phyloP scores from a whole-genome alignment of 441 rosid species.

The Mallotus japonicus region DNA sequence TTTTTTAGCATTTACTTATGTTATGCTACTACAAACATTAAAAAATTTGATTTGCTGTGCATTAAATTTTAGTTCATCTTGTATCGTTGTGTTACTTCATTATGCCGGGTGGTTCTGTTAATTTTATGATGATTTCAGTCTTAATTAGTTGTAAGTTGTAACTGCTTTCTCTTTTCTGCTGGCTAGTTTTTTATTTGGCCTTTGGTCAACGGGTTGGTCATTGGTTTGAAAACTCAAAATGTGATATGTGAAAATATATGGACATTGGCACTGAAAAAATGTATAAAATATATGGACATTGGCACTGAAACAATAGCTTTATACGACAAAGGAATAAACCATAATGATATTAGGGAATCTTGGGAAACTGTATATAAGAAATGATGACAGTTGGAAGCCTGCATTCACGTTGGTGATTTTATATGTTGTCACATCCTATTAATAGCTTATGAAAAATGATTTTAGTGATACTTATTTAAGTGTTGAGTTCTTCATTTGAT shows the following conservation, averaged over 20 bases:
- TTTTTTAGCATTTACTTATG: conserved; percentile 11
- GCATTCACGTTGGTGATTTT: conserved; percentile 2
- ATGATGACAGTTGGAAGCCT: not conserved
- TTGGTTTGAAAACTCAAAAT: no score
- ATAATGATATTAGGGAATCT: not conserved
- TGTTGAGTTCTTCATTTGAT: not conserved
- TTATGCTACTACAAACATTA: conserved; percentile 9
- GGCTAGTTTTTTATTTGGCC: no score
- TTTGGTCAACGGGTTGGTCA: no score
- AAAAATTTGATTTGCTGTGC: not conserved
- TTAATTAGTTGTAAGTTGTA: not conserved
- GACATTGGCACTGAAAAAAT: no score
- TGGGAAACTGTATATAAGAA: conserved; percentile 10
- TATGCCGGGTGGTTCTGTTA: not conserved
- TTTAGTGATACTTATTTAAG: conserved; percentile 7
- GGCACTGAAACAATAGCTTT: not conserved
- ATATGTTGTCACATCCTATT: not conserved
- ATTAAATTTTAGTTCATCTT: not conserved
- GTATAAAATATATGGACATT: no score
- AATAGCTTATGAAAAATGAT: not conserved
- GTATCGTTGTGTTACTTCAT: not conserved
- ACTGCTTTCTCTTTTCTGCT: not conserved
- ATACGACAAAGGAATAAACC: not conserved
- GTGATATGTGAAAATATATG: no score
- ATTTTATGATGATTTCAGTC: not conserved